Percentiles rank a stretch among this genome's conserved stretches.
phyloP scores from a whole-genome alignment of 768 basidiomycete species.

The Boletellus sp. region DNA sequence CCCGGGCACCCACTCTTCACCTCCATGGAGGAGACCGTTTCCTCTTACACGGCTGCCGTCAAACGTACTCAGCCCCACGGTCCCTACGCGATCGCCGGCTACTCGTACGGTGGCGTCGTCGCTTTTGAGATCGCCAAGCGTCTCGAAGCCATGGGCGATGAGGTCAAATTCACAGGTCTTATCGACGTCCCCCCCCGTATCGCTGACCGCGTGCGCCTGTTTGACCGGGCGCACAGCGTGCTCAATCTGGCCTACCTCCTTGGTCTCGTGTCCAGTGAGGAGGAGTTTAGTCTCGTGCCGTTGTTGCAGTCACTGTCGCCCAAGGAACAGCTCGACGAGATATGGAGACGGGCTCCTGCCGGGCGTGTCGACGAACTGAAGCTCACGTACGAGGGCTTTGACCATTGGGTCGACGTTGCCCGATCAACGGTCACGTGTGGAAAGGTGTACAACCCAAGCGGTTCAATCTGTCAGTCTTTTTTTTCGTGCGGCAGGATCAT shows the following conservation, averaged over 20 bases:
- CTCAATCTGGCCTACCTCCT: slow-evolving; percentile 43
- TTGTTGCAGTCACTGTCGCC: slow-evolving; percentile 20
- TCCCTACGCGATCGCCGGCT: slow-evolving; percentile 41
- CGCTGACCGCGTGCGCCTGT: slow-evolving; percentile 40
- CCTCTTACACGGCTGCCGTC: slow-evolving; percentile 34
- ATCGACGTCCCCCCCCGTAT: slow-evolving; percentile 44
- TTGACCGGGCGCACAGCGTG: slow-evolving; percentile 40
- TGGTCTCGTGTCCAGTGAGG: slow-evolving; percentile 30
- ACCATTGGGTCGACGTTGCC: slow-evolving; percentile 31
- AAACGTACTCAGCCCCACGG: slow-evolving; percentile 34
- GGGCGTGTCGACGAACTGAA: slow-evolving; percentile 29
- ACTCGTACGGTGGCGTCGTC: slow-evolving; percentile 44
- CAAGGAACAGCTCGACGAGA: slow-evolving; percentile 24
- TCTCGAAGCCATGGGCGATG: slow-evolving; percentile 33
- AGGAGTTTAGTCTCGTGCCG: slow-evolving; percentile 21
- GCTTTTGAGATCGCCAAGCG: slow-evolving; percentile 42
- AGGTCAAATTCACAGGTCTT: slow-evolving; percentile 39
- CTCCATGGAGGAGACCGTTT: slow-evolving; percentile 40
- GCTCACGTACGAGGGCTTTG: slow-evolving; percentile 21
- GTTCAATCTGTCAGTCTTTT: slow-evolving; percentile 26
- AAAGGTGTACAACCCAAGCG: slow-evolving; percentile 23
- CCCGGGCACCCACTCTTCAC: slow-evolving; percentile 30
- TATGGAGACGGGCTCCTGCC: slow-evolving; percentile 28
- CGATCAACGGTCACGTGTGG: slow-evolving; percentile 30
- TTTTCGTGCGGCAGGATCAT: neutral